Evolutionary conservation across 495 filamentous ascomycete species (phyloP), one percentile per base, ranked within the genome.

Genomic region (Trichoderma virens): DNA sequence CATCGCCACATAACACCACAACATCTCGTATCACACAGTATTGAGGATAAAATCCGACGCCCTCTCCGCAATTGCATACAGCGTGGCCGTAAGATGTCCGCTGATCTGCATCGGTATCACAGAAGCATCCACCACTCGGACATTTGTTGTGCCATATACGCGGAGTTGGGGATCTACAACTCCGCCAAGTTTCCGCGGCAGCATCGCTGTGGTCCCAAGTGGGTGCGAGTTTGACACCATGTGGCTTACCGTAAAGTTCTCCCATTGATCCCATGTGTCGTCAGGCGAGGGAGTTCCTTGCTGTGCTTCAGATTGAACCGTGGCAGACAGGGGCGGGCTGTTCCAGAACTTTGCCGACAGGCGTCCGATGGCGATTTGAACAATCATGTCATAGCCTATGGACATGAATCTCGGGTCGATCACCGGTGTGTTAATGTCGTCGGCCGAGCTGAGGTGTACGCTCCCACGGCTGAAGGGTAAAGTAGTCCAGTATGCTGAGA

Each of bases 1-100:
- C 34, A 13, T 35, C 34, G 6, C 34, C 34, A 2, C 13, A 2
- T 13, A 6, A 35, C 34, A 35, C 34, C 6, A 13, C 1, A 16
- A 56, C 25, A 56, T 56, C 41, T 45, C 41, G 18, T 5, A 16
- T 13, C 11, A 5, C 41, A 45, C 41, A 5, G 41, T 9, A 25
- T 28, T 2, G 2, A 28, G 28, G 16, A 62, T 62, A n/a, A 62
- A 4, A 4, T 61, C 59, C 34, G 39, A 7, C 6, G 61, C 83
- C 72, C 78, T 81, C 68, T 88, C 85, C 2, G 84, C 85, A 65
- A 88, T 69, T 0, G 84, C 84, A 68, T 88, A 89, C 5, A 85
- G 71, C 0, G 79, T 83, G 1, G 79, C 71, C 8, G 75, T 70
- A 32, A 79, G 71, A 68, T 84, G 79, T 6, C 76, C 79, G 59